A percentile compares a stretch with the other conserved stretches of the same genome.
These are phyloP conservation scores for Aspergillus bertholletiae DNA, from an alignment of 495 filamentous ascomycete genomes.

Conservation along the genomic window DNA sequence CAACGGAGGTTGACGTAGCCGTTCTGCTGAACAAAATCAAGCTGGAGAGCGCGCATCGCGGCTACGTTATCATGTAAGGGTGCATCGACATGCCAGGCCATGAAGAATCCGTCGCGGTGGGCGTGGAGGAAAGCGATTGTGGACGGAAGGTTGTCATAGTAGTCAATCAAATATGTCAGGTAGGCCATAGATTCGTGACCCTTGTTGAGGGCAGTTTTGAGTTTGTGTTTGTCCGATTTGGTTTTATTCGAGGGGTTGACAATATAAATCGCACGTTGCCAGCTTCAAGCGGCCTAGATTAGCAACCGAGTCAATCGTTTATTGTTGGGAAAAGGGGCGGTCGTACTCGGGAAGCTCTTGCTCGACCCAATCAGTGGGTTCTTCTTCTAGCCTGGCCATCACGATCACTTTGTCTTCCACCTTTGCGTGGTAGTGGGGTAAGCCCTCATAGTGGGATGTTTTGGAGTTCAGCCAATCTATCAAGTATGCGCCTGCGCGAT, in stretches of 20 bases:
- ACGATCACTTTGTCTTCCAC: conserved; percentile 50
- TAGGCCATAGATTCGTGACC: conserved; percentile 77
- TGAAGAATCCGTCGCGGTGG: conserved; percentile 47
- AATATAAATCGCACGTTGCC: conserved; percentile 61
- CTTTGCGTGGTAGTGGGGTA: conserved; percentile 5
- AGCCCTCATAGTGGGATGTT: conserved; percentile 4
- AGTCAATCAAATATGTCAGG: conserved; percentile 67
- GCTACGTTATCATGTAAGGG: conserved; percentile 49
- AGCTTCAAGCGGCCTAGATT: conserved; percentile 23
- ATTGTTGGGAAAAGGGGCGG: conserved; percentile 4
- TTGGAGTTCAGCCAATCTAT: conserved; percentile 29
- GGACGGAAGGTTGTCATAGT: conserved; percentile 65
- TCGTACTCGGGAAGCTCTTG: conserved; percentile 49
- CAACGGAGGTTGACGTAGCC: conserved; percentile 68
- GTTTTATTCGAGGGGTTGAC: conserved; percentile 55
- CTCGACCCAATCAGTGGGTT: conserved; percentile 59
- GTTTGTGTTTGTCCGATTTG: conserved; percentile 35
- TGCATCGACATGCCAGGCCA: conserved; percentile 63
- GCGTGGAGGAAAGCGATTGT: conserved; percentile 66
- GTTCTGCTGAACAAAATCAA: conserved; percentile 48
- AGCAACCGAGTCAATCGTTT: neutral
- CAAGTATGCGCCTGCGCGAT: conserved; percentile 43
- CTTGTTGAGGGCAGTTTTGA: conserved; percentile 55
- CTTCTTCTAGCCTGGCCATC: conserved; percentile 53
- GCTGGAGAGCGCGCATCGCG: conserved; percentile 49